A percentile compares a stretch with the other conserved stretches of the same genome.
Conservation (phyloP, 345 rosid species). For the Eucalyptus cloeziana region DNA sequence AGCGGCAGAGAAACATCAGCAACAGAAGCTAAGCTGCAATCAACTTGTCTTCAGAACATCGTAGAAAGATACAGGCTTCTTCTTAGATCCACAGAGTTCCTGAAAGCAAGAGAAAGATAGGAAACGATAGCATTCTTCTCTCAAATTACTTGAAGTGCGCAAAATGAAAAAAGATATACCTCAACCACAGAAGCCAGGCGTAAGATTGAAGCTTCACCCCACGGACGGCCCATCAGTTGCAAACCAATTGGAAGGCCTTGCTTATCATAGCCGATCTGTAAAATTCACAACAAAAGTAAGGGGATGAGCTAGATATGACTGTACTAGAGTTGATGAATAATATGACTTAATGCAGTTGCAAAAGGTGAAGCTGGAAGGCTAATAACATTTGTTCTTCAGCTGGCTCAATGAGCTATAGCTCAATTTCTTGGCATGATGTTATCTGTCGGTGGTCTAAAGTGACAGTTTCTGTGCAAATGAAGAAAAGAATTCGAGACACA, state of each 20-base stretch:
- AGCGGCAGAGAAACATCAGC: neutral
- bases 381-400: no score
- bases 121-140: neutral
- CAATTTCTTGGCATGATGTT: no score
- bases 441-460: neutral
- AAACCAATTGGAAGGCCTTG: slow-evolving; percentile 80
- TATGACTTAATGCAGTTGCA: no score
- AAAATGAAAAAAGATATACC: slow-evolving; percentile 3
- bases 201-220: slow-evolving; percentile 73
- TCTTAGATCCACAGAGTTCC: slow-evolving; percentile 49
- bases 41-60: slow-evolving; percentile 35
- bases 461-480: neutral
- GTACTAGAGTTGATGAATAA: neutral
- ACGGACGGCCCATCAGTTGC: slow-evolving; percentile 71
- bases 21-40: neutral
- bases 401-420: no score
- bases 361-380: no score
- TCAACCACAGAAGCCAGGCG: slow-evolving; percentile 61
- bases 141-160: neutral
- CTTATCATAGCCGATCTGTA: slow-evolving; percentile 82
- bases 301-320: neutral
- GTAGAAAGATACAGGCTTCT: slow-evolving; percentile 50
- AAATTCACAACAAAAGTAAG: neutral
- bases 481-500: neutral
- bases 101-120: slow-evolving; percentile 9